Percentiles rank a stretch among this genome's conserved stretches.
Conservation (phyloP, 805 yeast genomes). For the Kazachstania viticola region DNA sequence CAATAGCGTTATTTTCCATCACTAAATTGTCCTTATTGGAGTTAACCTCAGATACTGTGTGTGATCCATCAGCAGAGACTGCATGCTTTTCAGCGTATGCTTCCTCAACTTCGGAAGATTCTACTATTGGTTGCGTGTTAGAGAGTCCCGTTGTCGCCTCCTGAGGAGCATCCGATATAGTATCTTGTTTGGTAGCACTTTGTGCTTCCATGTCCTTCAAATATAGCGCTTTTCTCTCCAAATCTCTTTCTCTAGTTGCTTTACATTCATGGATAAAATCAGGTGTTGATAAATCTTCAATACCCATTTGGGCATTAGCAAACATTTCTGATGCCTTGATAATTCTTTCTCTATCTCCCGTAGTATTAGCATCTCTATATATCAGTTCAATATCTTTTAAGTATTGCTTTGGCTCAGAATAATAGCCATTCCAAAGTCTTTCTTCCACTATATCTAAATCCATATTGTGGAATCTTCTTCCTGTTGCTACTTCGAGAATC, state of each 20-base stretch:
- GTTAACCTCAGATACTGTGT: too few relatives aligned
- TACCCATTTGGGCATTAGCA: constrained; percentile 90
- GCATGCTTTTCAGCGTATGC: too few relatives aligned
- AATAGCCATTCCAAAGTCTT: constrained; percentile 92
- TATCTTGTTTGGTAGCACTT: constrained; percentile 2
- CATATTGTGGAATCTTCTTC: constrained; percentile 69
- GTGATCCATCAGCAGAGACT: too few relatives aligned
- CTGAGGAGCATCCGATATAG: constrained; percentile 1
- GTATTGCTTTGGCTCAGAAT: constrained; percentile 86
- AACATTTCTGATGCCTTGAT: constrained; percentile 84
- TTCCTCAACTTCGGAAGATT: too few relatives aligned
- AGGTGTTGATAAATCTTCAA: constrained; percentile 75
- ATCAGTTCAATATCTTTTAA: constrained; percentile 77
- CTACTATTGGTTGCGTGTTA: too few relatives aligned
- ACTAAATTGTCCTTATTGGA: too few relatives aligned
- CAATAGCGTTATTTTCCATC: too few relatives aligned
- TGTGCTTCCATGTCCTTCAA: constrained; percentile 21
- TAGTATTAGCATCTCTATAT: constrained; percentile 58
- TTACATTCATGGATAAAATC: constrained; percentile 69
- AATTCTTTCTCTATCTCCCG: constrained; percentile 75
- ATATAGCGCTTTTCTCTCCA: constrained; percentile 34
- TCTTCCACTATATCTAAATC: constrained; percentile 91
- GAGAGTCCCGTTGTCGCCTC: background rate
- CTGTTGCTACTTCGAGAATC: constrained; percentile 74
- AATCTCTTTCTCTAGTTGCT: constrained; percentile 57